Evolutionary conservation across 2,329 filamentous ascomycete genomes (phyloP).

Genomic region (Lachnum nothofagi): DNA sequence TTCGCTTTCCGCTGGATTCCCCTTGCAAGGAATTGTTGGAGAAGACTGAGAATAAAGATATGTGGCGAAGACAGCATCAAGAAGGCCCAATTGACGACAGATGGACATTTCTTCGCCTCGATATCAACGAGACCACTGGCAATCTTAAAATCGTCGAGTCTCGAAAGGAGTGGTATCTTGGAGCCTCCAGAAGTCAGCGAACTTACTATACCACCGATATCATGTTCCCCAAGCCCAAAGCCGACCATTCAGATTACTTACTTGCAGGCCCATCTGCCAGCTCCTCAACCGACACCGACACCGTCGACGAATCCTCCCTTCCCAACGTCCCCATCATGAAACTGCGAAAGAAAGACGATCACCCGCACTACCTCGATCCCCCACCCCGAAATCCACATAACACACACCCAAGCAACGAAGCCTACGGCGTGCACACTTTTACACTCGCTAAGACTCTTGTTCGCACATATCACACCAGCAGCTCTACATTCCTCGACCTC

Average conservation of each 20-base stretch:
- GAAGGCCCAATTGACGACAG: constrained; percentile 71
- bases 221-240: constrained; percentile 34
- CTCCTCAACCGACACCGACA: constrained; percentile 7
- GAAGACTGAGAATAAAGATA: constrained; percentile 40
- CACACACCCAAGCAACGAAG: constrained; percentile 47
- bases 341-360: constrained; percentile 27
- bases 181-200: constrained; percentile 53
- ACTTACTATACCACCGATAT: constrained; percentile 61
- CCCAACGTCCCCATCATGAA: constrained; percentile 25
- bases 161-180: constrained; percentile 60
- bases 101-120: constrained; percentile 63
- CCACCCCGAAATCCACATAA: constrained; percentile 37
- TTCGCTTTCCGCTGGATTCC: constrained; percentile 53
- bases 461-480: constrained; percentile 49
- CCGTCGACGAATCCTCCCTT: constrained; percentile 10
- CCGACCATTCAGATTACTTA: constrained; percentile 3
- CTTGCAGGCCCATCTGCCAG: constrained; percentile 6
- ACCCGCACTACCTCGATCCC: constrained; percentile 36
- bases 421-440: constrained; percentile 38
- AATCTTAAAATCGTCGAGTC: constrained; percentile 60
- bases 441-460: constrained; percentile 51
- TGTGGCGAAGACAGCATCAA: constrained; percentile 62
- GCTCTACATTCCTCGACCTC: constrained; percentile 54
- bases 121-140: constrained; percentile 54
- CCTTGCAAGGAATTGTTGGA: constrained; percentile 39